Evolutionary conservation across 2,329 filamentous ascomycete species (phyloP).

Genomic region (Scedosporium minutisporum): DNA sequence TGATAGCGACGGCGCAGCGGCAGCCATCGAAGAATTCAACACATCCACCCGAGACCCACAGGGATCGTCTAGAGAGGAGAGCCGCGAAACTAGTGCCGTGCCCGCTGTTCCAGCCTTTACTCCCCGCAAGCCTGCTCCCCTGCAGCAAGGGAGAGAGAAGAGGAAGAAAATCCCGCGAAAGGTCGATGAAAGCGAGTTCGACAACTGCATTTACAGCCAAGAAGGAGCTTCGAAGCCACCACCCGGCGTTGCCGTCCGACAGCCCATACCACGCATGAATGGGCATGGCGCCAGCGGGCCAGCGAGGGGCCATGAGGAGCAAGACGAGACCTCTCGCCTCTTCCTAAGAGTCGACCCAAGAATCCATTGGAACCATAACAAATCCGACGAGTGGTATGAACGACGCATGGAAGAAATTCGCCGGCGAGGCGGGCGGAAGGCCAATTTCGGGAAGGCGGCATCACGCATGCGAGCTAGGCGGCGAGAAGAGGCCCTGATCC

Average conservation of each 20-base stretch:
- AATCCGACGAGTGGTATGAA: conserved; percentile 34
- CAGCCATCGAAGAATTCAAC: not conserved
- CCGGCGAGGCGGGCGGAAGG: conserved; percentile 37
- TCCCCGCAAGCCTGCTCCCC: not conserved
- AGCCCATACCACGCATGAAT: not conserved
- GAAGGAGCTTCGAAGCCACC: not conserved
- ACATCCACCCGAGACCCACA: not conserved
- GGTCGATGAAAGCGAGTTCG: not conserved
- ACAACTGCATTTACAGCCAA: conserved; percentile 2
- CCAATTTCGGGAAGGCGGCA: conserved; percentile 36
- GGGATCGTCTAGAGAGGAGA: not conserved
- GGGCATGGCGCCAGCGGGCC: not conserved
- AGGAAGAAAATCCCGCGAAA: not conserved
- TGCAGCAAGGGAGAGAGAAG: not conserved
- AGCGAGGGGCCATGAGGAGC: no score
- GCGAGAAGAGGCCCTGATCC: conserved; percentile 11
- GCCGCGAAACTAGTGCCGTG: not conserved
- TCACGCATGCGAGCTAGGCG: conserved; percentile 25
- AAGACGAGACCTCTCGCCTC: not conserved
- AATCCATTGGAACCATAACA: conserved; percentile 34
- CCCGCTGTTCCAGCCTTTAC: not conserved
- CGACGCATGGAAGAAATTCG: conserved; percentile 41
- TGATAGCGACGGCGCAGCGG: not conserved
- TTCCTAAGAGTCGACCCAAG: conserved; percentile 33
- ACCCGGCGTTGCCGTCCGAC: not conserved